These are phyloP conservation scores for Tagetes patula DNA, from an alignment of 129 eudicot species.

Conservation along the genomic window DNA sequence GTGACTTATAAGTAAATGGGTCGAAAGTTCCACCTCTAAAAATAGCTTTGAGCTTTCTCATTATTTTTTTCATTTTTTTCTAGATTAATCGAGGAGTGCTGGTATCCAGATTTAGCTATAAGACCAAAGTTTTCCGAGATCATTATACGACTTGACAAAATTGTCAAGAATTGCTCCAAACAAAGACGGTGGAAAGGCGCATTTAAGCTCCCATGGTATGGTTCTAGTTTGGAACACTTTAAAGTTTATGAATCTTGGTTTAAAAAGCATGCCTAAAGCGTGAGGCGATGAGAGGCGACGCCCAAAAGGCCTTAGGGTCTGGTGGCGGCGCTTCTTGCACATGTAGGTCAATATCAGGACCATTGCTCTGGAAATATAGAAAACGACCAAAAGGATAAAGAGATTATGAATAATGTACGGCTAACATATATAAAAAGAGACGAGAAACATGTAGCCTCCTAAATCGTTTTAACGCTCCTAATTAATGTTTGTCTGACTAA, in stretches of 20 bases:
- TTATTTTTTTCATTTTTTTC: background rate
- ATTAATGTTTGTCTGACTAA: too few relatives aligned
- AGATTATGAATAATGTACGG: too few relatives aligned
- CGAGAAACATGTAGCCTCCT: too few relatives aligned
- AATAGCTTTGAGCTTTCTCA: background rate
- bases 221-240: background rate
- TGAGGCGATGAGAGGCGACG: background rate
- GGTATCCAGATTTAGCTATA: constrained; percentile 53
- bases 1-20: background rate
- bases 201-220: constrained; percentile 89
- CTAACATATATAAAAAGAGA: too few relatives aligned
- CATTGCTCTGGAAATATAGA: background rate
- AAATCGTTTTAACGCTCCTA: too few relatives aligned
- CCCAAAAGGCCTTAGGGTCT: background rate
- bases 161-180: constrained; percentile 66
- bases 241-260: background rate
- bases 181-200: constrained; percentile 96
- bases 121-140: constrained; percentile 83
- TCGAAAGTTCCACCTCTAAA: background rate
- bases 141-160: constrained; percentile 69
- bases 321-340: background rate
- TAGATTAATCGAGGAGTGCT: constrained; percentile 93
- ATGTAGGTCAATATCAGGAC: background rate
- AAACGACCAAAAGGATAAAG: too few relatives aligned
- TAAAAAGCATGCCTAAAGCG: background rate